Base-by-base conservation (phyloP, 2,329 filamentous ascomycete species). In the Graphilbum fragrans region DNA sequence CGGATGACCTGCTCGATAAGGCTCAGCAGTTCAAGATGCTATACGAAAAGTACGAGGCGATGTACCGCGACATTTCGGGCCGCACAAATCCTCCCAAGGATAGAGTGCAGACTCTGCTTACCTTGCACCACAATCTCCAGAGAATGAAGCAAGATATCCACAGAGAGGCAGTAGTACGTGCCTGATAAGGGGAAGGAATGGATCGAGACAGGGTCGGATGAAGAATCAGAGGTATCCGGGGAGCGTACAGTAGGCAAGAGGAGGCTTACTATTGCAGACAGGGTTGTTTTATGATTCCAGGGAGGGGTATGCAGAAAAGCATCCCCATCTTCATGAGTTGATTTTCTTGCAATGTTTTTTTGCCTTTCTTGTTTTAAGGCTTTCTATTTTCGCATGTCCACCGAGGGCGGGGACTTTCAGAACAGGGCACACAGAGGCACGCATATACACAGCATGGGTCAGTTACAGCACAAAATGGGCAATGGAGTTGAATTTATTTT, bases 81-180 rank as follows among this genome's bases (percentile, higher is more conserved):
- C 51, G 71, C 47, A 61, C 65, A 31, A 63, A 74, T 39, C 72
- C 75, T 3, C 64, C 67, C 1, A 59, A 66, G 43, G 61, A 68
- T 16, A 69, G 72, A 52, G 55, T 80, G 39, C 59, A 60, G 6
- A 55, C 69, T 37, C 54, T 80, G 36, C 50, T 69, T 23, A 64
- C 70, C 14, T 72, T 80, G 73, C 68, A 72, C 42, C 58, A 65
- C 22, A 62, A 67, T 27, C 58, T 81, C 37, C 62, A 67, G 47
- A 49, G 49, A n/a, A 68, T 80, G 67, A 80, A 80, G 63, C 61
- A 55, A 48, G 66, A 75, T 44, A 80, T 81, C 35, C 70, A 75
- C 50, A 58, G 57, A 47, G 64, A 67, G 42, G 55, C 59, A 48
- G 42, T 42, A 37, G 36, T 42, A 16, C 46, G 43, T 21, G 35